Evolutionary conservation across 2,329 filamentous ascomycete species (phyloP).

Genomic region (Lomentospora prolificans): DNA sequence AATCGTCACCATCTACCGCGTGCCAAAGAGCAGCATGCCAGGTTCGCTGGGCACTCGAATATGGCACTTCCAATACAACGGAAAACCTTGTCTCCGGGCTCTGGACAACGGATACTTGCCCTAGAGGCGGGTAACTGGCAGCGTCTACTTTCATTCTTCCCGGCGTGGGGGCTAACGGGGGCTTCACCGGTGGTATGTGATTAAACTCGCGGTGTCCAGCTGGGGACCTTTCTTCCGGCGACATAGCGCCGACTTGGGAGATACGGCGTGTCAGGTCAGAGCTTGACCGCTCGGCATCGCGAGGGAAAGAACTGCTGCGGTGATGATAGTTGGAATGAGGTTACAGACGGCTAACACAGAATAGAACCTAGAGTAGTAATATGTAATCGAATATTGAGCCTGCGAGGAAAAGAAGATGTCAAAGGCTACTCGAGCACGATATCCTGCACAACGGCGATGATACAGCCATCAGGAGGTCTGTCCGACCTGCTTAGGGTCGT

Average conservation of each 20-base stretch:
- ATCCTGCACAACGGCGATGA: neutral
- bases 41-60: constrained; percentile 38
- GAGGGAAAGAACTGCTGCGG: too few species aligned
- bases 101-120: constrained; percentile 57
- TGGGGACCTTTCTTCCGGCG: neutral
- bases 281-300: too few species aligned
- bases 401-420: neutral
- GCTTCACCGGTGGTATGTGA: neutral
- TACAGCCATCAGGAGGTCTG: neutral
- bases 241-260: neutral
- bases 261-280: too few species aligned
- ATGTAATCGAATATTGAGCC: too few species aligned
- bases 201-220: neutral
- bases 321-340: too few species aligned
- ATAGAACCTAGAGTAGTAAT: too few species aligned
- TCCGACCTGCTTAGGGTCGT: too few species aligned
- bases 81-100: constrained; percentile 46
- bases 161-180: neutral
- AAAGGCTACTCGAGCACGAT: neutral
- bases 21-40: constrained; percentile 76
- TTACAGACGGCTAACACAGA: too few species aligned
- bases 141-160: constrained; percentile 1
- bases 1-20: constrained; percentile 41
- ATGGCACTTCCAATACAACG: constrained; percentile 58
- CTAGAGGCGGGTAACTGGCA: constrained; percentile 57